These are phyloP conservation scores for Somion occarium DNA, from an alignment of 1,284 basidiomycete species.

Conservation along the genomic window DNA sequence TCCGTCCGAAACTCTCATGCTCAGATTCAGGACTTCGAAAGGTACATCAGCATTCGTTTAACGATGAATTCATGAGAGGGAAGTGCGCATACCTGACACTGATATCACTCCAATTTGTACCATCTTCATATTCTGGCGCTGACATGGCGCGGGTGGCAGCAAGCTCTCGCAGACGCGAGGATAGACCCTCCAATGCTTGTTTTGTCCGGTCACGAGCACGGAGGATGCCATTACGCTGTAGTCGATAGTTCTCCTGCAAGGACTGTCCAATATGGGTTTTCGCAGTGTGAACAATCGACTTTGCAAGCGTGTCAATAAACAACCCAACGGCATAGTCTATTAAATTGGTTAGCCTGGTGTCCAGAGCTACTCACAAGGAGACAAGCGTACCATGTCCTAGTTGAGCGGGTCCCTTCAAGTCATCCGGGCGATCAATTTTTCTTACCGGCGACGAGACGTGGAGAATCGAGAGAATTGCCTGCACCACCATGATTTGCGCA, in stretches of 20 bases:
- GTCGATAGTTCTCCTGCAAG: conserved; percentile 8
- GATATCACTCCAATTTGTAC: neutral
- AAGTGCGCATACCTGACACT: neutral
- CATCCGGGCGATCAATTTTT: conserved; percentile 26
- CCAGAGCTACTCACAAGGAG: neutral
- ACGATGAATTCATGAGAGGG: no score
- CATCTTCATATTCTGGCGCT: neutral
- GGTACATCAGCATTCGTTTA: no score
- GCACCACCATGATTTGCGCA: conserved; percentile 16
- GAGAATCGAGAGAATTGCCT: conserved; percentile 19
- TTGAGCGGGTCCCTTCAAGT: conserved; percentile 45
- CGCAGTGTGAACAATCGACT: conserved; percentile 34
- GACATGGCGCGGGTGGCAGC: conserved; percentile 7
- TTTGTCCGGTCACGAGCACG: conserved; percentile 22
- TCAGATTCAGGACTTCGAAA: conserved; percentile 16
- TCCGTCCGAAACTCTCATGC: conserved; percentile 23
- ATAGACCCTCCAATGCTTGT: conserved; percentile 12
- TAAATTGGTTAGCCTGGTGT: conserved; percentile 9
- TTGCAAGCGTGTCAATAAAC: conserved; percentile 46
- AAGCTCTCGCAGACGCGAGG: conserved; percentile 16
- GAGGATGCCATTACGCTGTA: conserved; percentile 31
- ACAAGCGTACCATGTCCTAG: conserved; percentile 43
- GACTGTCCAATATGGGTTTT: conserved; percentile 25
- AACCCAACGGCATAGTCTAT: conserved; percentile 49
- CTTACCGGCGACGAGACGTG: conserved; percentile 18